Evolutionary conservation across 2,329 filamentous ascomycete species (phyloP), one percentile per base, ranked within the genome.

Genomic region (Pseudogymnoascus sp.): DNA sequence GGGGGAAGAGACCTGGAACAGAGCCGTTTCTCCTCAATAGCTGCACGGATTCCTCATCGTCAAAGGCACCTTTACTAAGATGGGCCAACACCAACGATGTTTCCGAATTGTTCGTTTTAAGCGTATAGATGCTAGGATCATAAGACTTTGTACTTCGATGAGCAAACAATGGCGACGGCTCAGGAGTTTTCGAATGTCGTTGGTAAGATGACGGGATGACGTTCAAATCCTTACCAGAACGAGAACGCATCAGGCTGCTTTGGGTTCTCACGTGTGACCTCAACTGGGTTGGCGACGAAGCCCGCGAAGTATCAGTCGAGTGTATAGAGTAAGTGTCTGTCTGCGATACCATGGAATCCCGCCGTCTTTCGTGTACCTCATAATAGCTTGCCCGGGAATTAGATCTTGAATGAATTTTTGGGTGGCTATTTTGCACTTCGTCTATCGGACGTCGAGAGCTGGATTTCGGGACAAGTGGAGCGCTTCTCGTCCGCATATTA

Each of bases 1-100:
- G 72, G 0, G 86, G 86, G 59, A 87, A 87, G 58, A 83, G 78
- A 0, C 82, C 83, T 35, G 81, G 78, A 1, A 86, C 77, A 55
- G 75, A 77, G 0, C 85, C 84, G 1, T 81, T 81, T 31, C 67
- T 65, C 31, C 66, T 67, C n/a, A 73, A 60, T n/a, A 59, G 59
- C 25, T 70, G 66, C 5, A 73, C 37, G 3, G 68, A 64, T 27
- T 68, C 65, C 0, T 63, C 63, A 27, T 69, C 64, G 25, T 69
- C 69, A 58, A 71, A 72, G 12, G 65, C 67, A 60, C 68, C 69
- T 42, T 64, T 63, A 18, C 63, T 60, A 25, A 64, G 65, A 39
- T 64, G 42, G 8, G 69, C 65, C 25, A 72, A 63, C 3, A 70
- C 64, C 2, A 73, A 63, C 10, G 70, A 72, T 5, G 67, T 69